Conservation (phyloP, 345 rosid species). For the Hypericum perforatum region DNA sequence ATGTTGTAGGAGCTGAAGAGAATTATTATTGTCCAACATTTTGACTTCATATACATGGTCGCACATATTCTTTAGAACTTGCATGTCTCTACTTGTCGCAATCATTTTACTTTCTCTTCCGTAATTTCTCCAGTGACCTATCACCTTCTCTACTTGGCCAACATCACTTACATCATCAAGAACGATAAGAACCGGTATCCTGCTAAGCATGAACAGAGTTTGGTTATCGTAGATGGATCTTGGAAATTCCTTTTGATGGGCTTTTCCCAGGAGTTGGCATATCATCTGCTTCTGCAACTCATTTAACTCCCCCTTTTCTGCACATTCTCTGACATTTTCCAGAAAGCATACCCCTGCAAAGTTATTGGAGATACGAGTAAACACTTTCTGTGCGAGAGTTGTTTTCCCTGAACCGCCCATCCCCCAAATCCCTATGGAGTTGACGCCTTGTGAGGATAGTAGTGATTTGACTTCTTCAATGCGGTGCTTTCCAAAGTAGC, state of each 20-base stretch:
- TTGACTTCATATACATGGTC: not conserved
- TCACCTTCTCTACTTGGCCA: not conserved
- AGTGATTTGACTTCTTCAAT: too few species aligned
- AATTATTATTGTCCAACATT: not conserved
- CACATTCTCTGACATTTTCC: not conserved
- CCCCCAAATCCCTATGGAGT: not conserved
- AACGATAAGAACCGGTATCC: not conserved
- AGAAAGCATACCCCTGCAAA: not conserved
- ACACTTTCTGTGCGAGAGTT: not conserved
- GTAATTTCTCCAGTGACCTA: not conserved
- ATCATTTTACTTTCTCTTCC: not conserved
- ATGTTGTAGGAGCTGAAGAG: not conserved
- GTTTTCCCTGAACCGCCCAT: slow-evolving; percentile 1
- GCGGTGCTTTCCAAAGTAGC: too few species aligned
- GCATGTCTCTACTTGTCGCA: not conserved
- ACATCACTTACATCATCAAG: not conserved
- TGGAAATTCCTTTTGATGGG: not conserved
- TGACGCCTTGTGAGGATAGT: too few species aligned
- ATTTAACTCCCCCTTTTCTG: not conserved
- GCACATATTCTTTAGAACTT: not conserved
- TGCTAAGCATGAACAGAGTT: not conserved
- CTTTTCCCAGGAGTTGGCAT: not conserved
- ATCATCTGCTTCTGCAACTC: not conserved
- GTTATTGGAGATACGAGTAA: not conserved
- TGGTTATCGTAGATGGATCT: not conserved